Evolutionary conservation across 306 rosid genomes (phyloP), one percentile per base, ranked within the genome.

Genomic region (Lathyrus oleraceus): DNA sequence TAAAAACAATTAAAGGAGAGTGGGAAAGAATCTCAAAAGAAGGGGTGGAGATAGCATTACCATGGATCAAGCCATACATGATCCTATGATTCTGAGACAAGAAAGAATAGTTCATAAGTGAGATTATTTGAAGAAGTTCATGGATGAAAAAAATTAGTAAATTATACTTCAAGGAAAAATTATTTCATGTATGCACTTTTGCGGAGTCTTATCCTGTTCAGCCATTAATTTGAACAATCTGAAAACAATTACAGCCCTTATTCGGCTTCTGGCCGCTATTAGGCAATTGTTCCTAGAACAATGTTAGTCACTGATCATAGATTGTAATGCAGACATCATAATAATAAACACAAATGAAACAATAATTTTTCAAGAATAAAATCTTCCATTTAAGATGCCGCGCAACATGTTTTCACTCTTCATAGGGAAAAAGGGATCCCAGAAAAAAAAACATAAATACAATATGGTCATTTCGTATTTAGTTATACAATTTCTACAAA

Each of bases 391-490:
- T 25, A 43, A 39, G 10, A 67, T 68, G 23, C 0, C 1, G 68
- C 9, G 2, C 4, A 2, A 56, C 47, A 36, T 68, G 70, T 47
- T 61, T 48, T 42, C 19, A 14, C 7, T 42, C 23, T n/a, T 54
- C 44, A 20, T 17, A 25, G 17, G 23, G 67, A 40, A 14, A 21
- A 5, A 8, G 69, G 10, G 27, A 52, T 48, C 13, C 13, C 1
- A 15, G 30, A 9, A 21, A 59, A 49, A 72, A 67, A 8, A 21
- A 21, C 32, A 67, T 25, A 44, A 39, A 44, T n/a, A 43, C 69
- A 43, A 76, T 60, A 66, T 8, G 61, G 78, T 43, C 57, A 42
- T 52, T 76, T 77, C 65, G 43, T 30, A 61, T 60, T 27, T 43
- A 10, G 25, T 65, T 19, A 25, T 10, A 44, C 57, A 57, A 47